phyloP scores from a whole-genome alignment of 2,329 filamentous ascomycete species.

The Nemania abortiva region DNA sequence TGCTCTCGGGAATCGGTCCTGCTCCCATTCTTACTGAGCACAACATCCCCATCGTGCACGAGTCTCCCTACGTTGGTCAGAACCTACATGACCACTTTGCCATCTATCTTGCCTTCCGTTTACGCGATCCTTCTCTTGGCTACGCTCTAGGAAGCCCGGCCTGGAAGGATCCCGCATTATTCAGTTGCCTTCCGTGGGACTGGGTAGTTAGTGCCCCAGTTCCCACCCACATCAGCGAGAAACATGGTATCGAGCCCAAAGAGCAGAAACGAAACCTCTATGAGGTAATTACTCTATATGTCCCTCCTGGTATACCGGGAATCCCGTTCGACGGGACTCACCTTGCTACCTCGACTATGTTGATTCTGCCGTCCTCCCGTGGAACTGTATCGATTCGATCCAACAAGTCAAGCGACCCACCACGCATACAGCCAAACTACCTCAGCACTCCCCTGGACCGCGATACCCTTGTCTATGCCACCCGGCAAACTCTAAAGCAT shows the following conservation, averaged over 20 bases:
- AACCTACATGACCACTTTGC: slow-evolving; percentile 48
- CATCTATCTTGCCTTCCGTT: slow-evolving; percentile 44
- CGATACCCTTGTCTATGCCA: slow-evolving; percentile 39
- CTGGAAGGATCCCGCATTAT: slow-evolving; percentile 42
- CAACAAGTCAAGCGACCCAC: slow-evolving; percentile 30
- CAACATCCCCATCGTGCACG: slow-evolving; percentile 51
- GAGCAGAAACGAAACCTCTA: slow-evolving; percentile 37
- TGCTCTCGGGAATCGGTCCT: slow-evolving; percentile 54
- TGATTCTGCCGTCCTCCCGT: slow-evolving; percentile 42
- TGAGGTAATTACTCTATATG: slow-evolving; percentile 43
- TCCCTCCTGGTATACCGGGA: slow-evolving; percentile 41
- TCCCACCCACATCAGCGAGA: slow-evolving; percentile 37
- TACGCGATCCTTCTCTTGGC: slow-evolving; percentile 46
- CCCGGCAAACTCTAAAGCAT: slow-evolving; percentile 36
- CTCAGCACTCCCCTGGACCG: slow-evolving; percentile 37
- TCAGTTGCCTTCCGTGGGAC: slow-evolving; percentile 45
- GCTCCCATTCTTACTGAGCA: slow-evolving; percentile 48
- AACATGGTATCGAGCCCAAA: slow-evolving; percentile 27
- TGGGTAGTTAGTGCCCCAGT: slow-evolving; percentile 43
- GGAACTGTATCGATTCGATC: slow-evolving; percentile 41
- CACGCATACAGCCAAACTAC: slow-evolving; percentile 40
- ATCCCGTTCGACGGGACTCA: slow-evolving; percentile 43
- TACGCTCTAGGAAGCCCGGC: slow-evolving; percentile 43
- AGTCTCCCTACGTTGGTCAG: slow-evolving; percentile 48
- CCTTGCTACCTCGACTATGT: slow-evolving; percentile 46